phyloP scores from a whole-genome alignment of 2,329 filamentous ascomycete genomes.

The Verticillium tricorpus region DNA sequence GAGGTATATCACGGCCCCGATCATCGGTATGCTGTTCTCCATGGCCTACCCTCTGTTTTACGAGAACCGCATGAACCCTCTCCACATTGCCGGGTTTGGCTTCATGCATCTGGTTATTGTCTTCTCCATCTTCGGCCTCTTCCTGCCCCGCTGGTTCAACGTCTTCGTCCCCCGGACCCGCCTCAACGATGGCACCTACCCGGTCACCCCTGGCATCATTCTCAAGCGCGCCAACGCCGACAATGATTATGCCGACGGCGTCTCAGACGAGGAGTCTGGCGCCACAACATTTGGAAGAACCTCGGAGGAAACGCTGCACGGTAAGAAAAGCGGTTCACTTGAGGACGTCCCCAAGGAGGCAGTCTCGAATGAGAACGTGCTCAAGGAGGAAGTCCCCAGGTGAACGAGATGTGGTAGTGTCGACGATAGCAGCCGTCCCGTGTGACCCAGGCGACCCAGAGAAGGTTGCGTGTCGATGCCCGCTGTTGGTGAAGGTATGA shows the following conservation, averaged over 20 bases:
- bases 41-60: constrained; percentile 14
- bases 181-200: constrained; percentile 1
- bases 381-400: not conserved
- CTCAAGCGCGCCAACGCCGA: constrained; percentile 8
- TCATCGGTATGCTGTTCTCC: constrained; percentile 13
- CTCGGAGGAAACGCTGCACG: not conserved
- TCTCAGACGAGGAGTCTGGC: constrained; percentile 1
- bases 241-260: not conserved
- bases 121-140: constrained; percentile 8
- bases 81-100: constrained; percentile 13
- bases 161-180: constrained; percentile 8
- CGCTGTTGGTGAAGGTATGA: not conserved
- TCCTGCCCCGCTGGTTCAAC: constrained; percentile 11
- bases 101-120: constrained; percentile 10
- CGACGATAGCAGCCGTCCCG: not conserved
- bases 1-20: constrained; percentile 14
- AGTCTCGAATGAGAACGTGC: not conserved
- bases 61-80: constrained; percentile 10
- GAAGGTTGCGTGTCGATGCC: not conserved
- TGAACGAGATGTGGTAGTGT: not conserved
- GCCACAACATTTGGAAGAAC: not conserved
- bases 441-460: not conserved
- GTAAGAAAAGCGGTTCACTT: not conserved
- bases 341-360: not conserved
- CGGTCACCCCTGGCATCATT: constrained; percentile 4